Base-by-base conservation (phyloP, 257 asterid genomes). In the Phtheirospermum japonicum region DNA sequence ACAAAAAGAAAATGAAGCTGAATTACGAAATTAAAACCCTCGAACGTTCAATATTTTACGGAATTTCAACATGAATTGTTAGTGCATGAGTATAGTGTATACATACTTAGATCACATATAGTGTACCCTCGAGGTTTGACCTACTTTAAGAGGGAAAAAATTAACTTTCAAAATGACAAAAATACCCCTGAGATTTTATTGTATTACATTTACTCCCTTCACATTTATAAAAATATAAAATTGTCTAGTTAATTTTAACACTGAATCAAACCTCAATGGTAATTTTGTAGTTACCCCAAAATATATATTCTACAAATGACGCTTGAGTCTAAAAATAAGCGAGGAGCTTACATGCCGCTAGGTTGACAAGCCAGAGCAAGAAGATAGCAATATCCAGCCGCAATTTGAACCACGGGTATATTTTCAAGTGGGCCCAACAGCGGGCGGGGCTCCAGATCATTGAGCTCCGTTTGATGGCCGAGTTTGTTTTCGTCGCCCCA, bases 331-430 rank as follows among this genome's bases (percentile, higher is more conserved):
- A 45, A 43, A 70, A 23, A 70, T 14, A 59, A 72, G 14, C 4
- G 16, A 68, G 61, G 63, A 62, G 67, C 96, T 85, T 72, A 94
- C 99, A 94, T 94, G 77, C 95, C 94, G 74, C 82, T 57, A 49
- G 96, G 96, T 67, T 94, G 94, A 75, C 95, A 94, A 64, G 99
- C 94, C 85, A 94, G 73, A 66, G 95, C 95, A 65, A 90, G 99
- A 75, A 94, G 97, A 70, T 89, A 94, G 83, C 99, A 94, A 65
- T 94, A 90, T 70, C 99, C 99, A 31, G 99, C 97, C 19, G 99
- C 96, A 61, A 94, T 90, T 77, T 94, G 99, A 73, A 94, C 97
- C 28, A 90, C 97, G 0, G 95, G 97, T 30, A 76, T 69, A 75
- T 85, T 77, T 71, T 87, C 96, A 43, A 94, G 97, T 4, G 85